A percentile compares a stretch with the other conserved stretches of the same genome.
Evolutionary conservation across 2,329 filamentous ascomycete species (phyloP).

Genomic region (Helminthosporium solani): DNA sequence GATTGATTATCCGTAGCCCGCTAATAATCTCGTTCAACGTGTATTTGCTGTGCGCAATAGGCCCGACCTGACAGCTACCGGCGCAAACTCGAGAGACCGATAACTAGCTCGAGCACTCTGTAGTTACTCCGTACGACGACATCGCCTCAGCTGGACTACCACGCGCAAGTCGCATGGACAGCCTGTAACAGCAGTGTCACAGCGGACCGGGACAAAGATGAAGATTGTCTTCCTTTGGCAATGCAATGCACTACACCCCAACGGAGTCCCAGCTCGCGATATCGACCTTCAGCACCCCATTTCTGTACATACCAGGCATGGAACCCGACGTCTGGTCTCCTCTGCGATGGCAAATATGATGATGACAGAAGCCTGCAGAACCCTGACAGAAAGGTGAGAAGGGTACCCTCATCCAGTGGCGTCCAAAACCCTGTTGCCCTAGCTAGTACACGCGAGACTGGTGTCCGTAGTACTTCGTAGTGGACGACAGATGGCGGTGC

Average conservation of each 20-base stretch:
- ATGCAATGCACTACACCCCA: conserved; percentile 13
- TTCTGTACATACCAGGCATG: neutral
- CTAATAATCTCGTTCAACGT: conserved; percentile 20
- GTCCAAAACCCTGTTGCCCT: too few species aligned
- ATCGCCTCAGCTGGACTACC: conserved; percentile 22
- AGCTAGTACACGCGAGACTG: too few species aligned
- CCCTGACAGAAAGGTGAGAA: neutral
- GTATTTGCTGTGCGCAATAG: conserved; percentile 28
- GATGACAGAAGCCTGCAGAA: neutral
- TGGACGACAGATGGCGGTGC: too few species aligned
- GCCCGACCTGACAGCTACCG: conserved; percentile 1
- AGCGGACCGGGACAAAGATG: conserved; percentile 30
- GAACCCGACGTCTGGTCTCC: neutral
- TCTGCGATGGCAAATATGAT: neutral
- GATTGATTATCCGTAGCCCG: neutral
- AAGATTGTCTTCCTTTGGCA: conserved; percentile 7
- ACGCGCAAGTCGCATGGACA: conserved; percentile 29
- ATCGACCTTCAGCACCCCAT: neutral
- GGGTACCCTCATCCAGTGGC: too few species aligned
- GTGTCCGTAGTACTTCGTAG: too few species aligned
- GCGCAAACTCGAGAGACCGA: neutral
- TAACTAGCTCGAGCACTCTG: conserved; percentile 7
- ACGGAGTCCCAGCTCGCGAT: neutral
- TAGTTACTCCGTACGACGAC: conserved; percentile 16
- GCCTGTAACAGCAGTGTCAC: conserved; percentile 35